Conservation (phyloP, 192 early-diverging fungal genomes). For the Rhizoclosmatium globosum region DNA sequence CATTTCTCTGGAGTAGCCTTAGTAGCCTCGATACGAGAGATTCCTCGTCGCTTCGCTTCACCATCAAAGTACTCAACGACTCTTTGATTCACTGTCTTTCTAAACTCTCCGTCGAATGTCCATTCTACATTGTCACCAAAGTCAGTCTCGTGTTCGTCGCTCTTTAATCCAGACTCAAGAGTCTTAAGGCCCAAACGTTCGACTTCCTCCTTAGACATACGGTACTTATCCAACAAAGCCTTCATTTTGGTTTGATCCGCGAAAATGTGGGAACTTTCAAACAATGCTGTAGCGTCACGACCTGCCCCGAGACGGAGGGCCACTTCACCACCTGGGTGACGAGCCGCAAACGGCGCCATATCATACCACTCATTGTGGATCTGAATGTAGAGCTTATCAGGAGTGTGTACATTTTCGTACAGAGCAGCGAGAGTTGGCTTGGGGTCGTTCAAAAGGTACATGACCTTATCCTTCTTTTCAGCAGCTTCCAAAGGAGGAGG, state of each 20-base stretch:
- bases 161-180: not conserved
- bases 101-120: not conserved
- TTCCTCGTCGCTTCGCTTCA: constrained; percentile 24
- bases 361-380: constrained; percentile 26
- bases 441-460: not conserved
- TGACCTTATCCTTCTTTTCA: no score
- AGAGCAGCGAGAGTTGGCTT: constrained; percentile 4
- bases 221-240: not conserved
- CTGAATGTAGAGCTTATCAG: not conserved
- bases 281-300: constrained; percentile 18
- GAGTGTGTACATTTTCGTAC: constrained; percentile 5
- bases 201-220: not conserved
- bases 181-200: not conserved
- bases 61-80: constrained; percentile 8
- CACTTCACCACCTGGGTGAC: constrained; percentile 9
- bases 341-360: not conserved
- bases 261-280: constrained; percentile 29
- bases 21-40: constrained; percentile 19
- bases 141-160: not conserved
- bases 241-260: not conserved
- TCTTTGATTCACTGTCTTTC: not conserved
- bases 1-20: constrained; percentile 23
- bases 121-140: not conserved
- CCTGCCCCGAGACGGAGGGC: constrained; percentile 20
- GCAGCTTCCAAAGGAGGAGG: no score